These are phyloP conservation scores for Nakaseomyces nivariensis DNA, from an alignment of 1,139 yeast genomes.

Conservation along the genomic window DNA sequence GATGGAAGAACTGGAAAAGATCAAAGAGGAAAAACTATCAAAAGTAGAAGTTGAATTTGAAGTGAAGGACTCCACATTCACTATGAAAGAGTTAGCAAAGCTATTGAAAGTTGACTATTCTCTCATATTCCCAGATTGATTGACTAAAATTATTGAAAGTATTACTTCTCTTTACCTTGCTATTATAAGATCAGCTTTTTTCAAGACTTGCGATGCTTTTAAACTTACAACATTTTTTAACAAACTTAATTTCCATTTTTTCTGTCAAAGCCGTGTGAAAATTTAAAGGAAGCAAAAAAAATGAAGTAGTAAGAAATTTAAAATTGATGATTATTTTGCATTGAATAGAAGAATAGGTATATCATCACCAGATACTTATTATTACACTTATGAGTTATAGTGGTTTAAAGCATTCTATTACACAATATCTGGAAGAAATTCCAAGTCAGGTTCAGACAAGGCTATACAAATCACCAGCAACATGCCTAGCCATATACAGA, in stretches of 20 bases:
- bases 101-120: constrained; percentile 35
- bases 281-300: neutral
- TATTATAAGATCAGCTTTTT: too few relatives aligned
- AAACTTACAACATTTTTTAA: too few relatives aligned
- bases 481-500: constrained; percentile 85
- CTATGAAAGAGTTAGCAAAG: constrained; percentile 36
- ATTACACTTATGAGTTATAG: constrained; percentile 30
- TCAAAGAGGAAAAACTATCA: constrained; percentile 20
- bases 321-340: neutral
- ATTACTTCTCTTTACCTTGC: neutral
- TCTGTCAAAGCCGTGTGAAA: too few relatives aligned
- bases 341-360: neutral
- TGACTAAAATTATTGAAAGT: neutral
- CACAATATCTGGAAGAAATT: constrained; percentile 79
- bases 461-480: constrained; percentile 77
- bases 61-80: constrained; percentile 29
- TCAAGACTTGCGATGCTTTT: too few relatives aligned
- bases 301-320: neutral
- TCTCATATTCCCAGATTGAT: constrained; percentile 29
- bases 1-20: constrained; percentile 15
- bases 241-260: too few relatives aligned
- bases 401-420: constrained; percentile 64
- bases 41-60: constrained; percentile 23
- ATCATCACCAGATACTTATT: neutral
- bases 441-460: constrained; percentile 77